Percentiles rank a stretch among this genome's conserved stretches.
These are phyloP conservation scores for Lachnellula suecica DNA, from an alignment of 2,329 filamentous ascomycete genomes.

Conservation along the genomic window DNA sequence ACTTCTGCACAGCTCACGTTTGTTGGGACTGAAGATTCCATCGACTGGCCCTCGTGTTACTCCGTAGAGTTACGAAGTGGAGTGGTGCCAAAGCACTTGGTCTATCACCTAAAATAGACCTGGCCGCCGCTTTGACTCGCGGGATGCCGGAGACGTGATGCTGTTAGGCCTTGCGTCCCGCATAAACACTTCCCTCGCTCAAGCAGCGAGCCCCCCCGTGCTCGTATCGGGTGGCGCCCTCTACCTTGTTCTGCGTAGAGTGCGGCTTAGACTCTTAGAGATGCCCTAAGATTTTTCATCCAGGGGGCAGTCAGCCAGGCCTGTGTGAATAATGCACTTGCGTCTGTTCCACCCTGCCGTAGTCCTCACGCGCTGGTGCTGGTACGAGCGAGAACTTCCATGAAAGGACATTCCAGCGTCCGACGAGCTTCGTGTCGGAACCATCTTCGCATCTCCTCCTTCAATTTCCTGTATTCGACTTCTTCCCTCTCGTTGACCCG, in stretches of 20 bases:
- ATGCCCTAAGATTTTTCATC: not conserved
- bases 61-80: no score
- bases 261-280: not conserved
- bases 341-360: no score
- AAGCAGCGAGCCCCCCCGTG: not conserved
- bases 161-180: not conserved
- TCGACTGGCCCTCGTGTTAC: no score
- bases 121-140: not conserved
- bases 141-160: not conserved
- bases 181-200: not conserved
- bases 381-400: no score
- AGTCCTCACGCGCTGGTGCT: no score
- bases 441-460: conserved; percentile 14
- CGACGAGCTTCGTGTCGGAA: conserved; percentile 6
- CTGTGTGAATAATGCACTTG: no score
- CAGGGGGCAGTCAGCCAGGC: no score
- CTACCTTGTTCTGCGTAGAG: not conserved
- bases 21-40: no score
- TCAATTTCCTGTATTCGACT: conserved; percentile 12
- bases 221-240: not conserved
- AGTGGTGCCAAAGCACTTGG: not conserved
- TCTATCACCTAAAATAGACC: not conserved
- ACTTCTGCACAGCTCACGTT: no score
- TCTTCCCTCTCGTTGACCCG: conserved; percentile 27
- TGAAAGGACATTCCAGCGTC: not conserved